A percentile compares a stretch with the other conserved stretches of the same genome.
Conservation (phyloP, 371 early-diverging fungal species). For the Apophysomyces trapeziformis region DNA sequence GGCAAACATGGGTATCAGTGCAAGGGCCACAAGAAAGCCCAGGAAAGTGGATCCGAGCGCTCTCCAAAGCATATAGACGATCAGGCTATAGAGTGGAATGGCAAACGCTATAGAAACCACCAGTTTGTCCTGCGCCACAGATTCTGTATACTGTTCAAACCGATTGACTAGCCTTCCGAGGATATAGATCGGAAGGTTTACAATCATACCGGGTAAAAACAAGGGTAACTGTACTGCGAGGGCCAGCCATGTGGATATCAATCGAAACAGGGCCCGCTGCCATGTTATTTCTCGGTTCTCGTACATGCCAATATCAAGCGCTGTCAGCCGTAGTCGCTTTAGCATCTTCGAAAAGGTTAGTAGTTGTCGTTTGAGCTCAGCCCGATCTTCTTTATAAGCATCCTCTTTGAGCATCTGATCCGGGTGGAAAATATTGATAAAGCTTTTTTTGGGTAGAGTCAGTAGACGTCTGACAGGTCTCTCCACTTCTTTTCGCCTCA, state of each 20-base stretch:
- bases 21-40: slow-evolving; percentile 29
- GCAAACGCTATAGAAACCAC: slow-evolving; percentile 38
- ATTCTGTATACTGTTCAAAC: slow-evolving; percentile 57
- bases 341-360: slow-evolving; percentile 41
- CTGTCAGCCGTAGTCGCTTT: slow-evolving; percentile 40
- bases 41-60: slow-evolving; percentile 31
- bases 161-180: slow-evolving; percentile 47
- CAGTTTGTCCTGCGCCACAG: slow-evolving; percentile 58
- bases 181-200: slow-evolving; percentile 59
- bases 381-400: slow-evolving; percentile 20
- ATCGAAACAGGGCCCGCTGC: slow-evolving; percentile 33
- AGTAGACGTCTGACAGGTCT: background rate
- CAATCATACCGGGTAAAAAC: slow-evolving; percentile 58
- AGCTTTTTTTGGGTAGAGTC: slow-evolving; percentile 17
- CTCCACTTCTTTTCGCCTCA: slow-evolving; percentile 6
- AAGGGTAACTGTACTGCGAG: slow-evolving; percentile 55
- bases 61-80: slow-evolving; percentile 43
- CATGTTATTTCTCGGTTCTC: slow-evolving; percentile 48
- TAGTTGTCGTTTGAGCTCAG: slow-evolving; percentile 38
- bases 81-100: slow-evolving; percentile 40
- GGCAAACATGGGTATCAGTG: slow-evolving; percentile 48
- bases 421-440: slow-evolving; percentile 40
- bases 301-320: slow-evolving; percentile 51
- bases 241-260: slow-evolving; percentile 40
- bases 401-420: slow-evolving; percentile 13